Evolutionary conservation across 2,329 filamentous ascomycete species (phyloP).

Genomic region (Remersonia thermophila): DNA sequence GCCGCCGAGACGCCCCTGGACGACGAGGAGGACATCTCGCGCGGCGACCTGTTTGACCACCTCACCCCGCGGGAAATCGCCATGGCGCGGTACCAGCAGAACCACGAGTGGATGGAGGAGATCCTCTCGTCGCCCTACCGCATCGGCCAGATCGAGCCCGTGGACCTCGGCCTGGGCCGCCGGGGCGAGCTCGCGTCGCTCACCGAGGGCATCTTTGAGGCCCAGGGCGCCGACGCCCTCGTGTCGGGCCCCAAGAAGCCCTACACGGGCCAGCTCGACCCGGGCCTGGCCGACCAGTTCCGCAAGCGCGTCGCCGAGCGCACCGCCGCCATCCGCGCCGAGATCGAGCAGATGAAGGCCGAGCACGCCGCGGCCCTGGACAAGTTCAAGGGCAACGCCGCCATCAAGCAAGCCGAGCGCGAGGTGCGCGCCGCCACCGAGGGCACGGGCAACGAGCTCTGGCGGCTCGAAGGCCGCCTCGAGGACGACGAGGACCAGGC

Average conservation of each 20-base stretch:
- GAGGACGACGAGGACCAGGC: constrained; percentile 42
- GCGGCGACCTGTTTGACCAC: constrained; percentile 81
- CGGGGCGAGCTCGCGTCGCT: constrained; percentile 71
- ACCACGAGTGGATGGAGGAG: constrained; percentile 99
- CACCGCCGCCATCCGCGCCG: constrained; percentile 59
- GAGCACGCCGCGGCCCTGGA: constrained; percentile 66
- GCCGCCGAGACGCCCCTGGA: constrained; percentile 44
- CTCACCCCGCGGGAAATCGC: constrained; percentile 85
- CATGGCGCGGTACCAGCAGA: constrained; percentile 74
- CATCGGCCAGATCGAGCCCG: constrained; percentile 71
- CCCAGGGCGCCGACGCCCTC: constrained; percentile 38
- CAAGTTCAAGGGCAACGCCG: constrained; percentile 57
- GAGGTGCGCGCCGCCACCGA: constrained; percentile 57
- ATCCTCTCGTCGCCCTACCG: constrained; percentile 83
- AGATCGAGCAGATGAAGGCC: constrained; percentile 74
- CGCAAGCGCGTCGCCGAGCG: constrained; percentile 63
- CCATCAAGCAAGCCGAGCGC: constrained; percentile 62
- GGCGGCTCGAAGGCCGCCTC: constrained; percentile 48
- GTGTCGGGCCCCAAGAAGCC: constrained; percentile 41
- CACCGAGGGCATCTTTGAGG: constrained; percentile 75
- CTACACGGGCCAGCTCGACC: constrained; percentile 55
- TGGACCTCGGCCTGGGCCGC: constrained; percentile 75
- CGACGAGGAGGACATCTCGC: constrained; percentile 79
- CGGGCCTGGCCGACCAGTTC: constrained; percentile 73
- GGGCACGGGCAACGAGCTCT: constrained; percentile 46